Evolutionary conservation across 2,329 filamentous ascomycete genomes (phyloP).

Genomic region (Cytospora piceae): DNA sequence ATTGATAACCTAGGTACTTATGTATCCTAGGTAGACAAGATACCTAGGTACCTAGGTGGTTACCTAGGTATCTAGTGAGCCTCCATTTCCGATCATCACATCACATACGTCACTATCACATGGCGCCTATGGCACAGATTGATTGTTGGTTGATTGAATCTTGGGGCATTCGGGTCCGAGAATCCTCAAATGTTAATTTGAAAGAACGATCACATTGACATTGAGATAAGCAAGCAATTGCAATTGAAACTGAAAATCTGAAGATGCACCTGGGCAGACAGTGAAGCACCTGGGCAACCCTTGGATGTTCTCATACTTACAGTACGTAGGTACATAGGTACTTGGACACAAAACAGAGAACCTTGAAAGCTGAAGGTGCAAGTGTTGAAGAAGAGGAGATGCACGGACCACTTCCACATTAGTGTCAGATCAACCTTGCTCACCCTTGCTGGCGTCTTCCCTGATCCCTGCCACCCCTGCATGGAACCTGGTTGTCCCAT

Average conservation of each 20-base stretch:
- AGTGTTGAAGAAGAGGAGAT: background rate
- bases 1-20: background rate
- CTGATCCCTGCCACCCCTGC: constrained; percentile 14
- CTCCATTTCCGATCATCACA: background rate
- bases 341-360: no score
- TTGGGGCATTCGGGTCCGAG: no score
- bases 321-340: background rate
- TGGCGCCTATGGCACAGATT: background rate
- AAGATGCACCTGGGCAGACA: background rate
- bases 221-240: background rate
- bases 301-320: background rate
- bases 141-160: background rate
- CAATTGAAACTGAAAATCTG: background rate
- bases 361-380: background rate
- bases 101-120: constrained; percentile 3
- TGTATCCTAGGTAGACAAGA: no score
- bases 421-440: constrained; percentile 1
- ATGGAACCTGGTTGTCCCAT: constrained; percentile 2
- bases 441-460: background rate
- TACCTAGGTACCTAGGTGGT: no score
- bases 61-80: background rate
- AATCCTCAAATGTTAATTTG: background rate
- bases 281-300: no score
- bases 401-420: background rate
- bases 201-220: background rate